Percentiles rank a stretch among this genome's conserved stretches.
Evolutionary conservation across 768 basidiomycete species (phyloP).

Genomic region (Tricholoma terreum): DNA sequence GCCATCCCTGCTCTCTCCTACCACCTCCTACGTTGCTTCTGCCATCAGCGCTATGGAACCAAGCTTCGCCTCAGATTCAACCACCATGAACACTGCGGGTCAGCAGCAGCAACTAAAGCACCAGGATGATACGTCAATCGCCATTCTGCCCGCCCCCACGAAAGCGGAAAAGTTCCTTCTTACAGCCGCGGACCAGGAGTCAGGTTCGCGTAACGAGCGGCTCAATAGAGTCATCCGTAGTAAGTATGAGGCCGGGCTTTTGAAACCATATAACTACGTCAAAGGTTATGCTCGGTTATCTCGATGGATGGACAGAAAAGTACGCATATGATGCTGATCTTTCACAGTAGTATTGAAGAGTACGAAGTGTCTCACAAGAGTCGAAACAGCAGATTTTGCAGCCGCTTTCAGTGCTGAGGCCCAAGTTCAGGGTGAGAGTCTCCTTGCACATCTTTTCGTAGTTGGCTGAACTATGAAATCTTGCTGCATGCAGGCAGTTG

Average conservation of each 20-base stretch:
- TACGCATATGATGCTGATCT: too few relatives aligned
- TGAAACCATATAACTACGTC: slow-evolving; percentile 96
- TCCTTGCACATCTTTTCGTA: too few relatives aligned
- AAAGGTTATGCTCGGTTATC: slow-evolving; percentile 92
- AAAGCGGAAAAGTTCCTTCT: slow-evolving; percentile 88
- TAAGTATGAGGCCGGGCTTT: slow-evolving; percentile 93
- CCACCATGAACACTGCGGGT: slow-evolving; percentile 9
- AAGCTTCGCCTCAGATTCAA: not conserved
- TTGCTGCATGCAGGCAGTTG: too few relatives aligned
- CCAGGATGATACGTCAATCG: slow-evolving; percentile 29
- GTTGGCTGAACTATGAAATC: too few relatives aligned
- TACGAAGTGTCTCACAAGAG: too few relatives aligned
- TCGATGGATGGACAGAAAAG: too few relatives aligned
- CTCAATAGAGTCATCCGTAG: slow-evolving; percentile 89
- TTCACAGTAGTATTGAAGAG: too few relatives aligned
- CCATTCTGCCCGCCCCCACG: slow-evolving; percentile 67
- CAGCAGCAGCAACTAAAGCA: slow-evolving; percentile 3
- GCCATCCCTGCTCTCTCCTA: slow-evolving; percentile 30
- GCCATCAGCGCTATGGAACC: not conserved
- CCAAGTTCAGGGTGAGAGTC: too few relatives aligned
- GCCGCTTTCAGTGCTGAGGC: too few relatives aligned
- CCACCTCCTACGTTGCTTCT: slow-evolving; percentile 28
- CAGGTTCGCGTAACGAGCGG: slow-evolving; percentile 86
- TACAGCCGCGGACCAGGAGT: slow-evolving; percentile 92
- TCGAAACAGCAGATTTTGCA: too few relatives aligned